Evolutionary conservation across 2,329 filamentous ascomycete genomes (phyloP), one percentile per base, ranked within the genome.

Genomic region (Lomentospora prolificans): DNA sequence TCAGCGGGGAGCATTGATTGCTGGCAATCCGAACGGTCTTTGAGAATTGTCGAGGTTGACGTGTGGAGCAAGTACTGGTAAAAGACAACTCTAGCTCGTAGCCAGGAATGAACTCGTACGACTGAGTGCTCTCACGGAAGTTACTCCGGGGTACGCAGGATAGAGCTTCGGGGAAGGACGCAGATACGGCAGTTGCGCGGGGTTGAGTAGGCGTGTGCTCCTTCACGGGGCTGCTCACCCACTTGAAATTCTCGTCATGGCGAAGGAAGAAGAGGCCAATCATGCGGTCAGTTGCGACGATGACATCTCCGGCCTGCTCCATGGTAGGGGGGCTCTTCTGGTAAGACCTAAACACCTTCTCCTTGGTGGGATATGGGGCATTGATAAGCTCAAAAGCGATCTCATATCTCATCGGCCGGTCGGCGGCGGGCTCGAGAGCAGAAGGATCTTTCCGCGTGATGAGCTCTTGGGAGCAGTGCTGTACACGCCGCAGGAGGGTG

Each of bases 381-480:
- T 51, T 12, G 51, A 57, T 25, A 80, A 70, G 33, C 72, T 70
- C 17, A 60, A 76, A 77, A 30, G 67, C 70, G 57, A 81, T 69
- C 62, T 76, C 75, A 61, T 73, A 81, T 55, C 75, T 69, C 58
- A 75, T 63, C 2, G 73, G 67, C 59, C 79, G 80, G 52, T 70
- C 68, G 44, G 65, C 64, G 30, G 44, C 44, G 59, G 66, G 66
- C 48, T 74, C 70, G 17, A 77, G 67, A 12, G 78, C 78, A 28
- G 63, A 64, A 14, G 73, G 72, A 62, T 81, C 78, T 58, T 72
- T 74, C 57, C 78, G 73, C 24, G 77, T 80, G 61, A 81, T 74
- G 57, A 81, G 69, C 63, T 81, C 78, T 41, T 73, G 64, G 57
- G 72, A 74, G 67, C 75, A 77, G 62, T 79, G 75, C 60, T 77